phyloP scores from a whole-genome alignment of 2,329 filamentous ascomycete genomes.

The Colletotrichum noveboracense region DNA sequence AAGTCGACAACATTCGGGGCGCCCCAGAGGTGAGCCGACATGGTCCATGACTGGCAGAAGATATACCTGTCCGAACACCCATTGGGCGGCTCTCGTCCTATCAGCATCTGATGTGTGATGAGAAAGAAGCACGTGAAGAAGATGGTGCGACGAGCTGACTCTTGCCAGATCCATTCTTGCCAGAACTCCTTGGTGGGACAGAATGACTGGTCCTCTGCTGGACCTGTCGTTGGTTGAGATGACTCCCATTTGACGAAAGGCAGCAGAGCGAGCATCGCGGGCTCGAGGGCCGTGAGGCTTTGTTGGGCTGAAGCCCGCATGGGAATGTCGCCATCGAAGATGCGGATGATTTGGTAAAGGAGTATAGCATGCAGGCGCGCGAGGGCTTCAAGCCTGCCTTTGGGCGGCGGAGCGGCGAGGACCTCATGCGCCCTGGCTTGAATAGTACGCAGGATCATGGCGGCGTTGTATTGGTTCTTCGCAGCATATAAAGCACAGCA shows the following conservation, averaged over 20 bases:
- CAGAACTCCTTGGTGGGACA: conserved; percentile 50
- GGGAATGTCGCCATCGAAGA: conserved; percentile 48
- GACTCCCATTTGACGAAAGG: conserved; percentile 35
- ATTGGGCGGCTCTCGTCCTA: conserved; percentile 24
- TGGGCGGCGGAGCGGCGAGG: conserved; percentile 36
- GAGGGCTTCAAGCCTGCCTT: conserved; percentile 33
- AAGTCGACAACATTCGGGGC: conserved; percentile 41
- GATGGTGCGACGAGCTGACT: conserved; percentile 58
- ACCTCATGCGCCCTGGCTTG: conserved; percentile 49
- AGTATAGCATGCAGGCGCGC: conserved; percentile 47
- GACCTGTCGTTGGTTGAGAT: conserved; percentile 8
- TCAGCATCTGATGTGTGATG: conserved; percentile 40
- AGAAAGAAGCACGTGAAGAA: conserved; percentile 53
- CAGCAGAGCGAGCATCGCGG: conserved; percentile 36
- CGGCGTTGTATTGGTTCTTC: conserved; percentile 52
- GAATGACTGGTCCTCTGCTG: conserved; percentile 39
- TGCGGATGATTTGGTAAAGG: conserved; percentile 49
- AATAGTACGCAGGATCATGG: conserved; percentile 54
- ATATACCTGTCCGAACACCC: conserved; percentile 34
- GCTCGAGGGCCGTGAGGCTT: conserved; percentile 35
- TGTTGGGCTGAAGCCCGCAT: conserved; percentile 34
- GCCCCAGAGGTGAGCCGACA: conserved; percentile 43
- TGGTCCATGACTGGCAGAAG: conserved; percentile 41
- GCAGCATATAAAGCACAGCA: conserved; percentile 58
- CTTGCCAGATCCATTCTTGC: conserved; percentile 56